Evolutionary conservation across 2,329 filamentous ascomycete species (phyloP).

Genomic region (Raffaelea arxii): DNA sequence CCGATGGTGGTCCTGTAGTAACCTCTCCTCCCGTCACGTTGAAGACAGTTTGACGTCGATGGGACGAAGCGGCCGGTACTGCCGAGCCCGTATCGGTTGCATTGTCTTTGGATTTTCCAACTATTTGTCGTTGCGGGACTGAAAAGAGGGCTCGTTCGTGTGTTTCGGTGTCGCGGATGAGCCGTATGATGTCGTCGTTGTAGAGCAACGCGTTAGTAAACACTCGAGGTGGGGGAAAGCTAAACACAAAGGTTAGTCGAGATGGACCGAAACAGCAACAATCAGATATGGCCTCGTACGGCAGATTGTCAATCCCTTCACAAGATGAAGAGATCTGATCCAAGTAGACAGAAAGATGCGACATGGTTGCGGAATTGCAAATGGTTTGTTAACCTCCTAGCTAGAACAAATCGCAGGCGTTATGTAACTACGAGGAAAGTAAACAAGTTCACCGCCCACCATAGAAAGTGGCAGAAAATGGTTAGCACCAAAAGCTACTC

Average conservation of each 20-base stretch:
- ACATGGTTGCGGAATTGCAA: constrained; percentile 51
- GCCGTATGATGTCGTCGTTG: constrained; percentile 80
- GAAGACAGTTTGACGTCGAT: constrained; percentile 54
- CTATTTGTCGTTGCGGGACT: constrained; percentile 69
- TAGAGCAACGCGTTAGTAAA: constrained; percentile 90
- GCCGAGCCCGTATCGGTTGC: constrained; percentile 33
- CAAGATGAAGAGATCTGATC: constrained; percentile 72
- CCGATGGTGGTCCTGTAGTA: constrained; percentile 43
- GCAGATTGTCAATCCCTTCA: constrained; percentile 63
- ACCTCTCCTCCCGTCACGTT: constrained; percentile 55
- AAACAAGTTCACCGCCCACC: too few relatives aligned
- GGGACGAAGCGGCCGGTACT: constrained; percentile 27
- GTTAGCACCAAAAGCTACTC: too few relatives aligned
- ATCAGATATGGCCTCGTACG: constrained; percentile 37
- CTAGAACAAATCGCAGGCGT: too few relatives aligned
- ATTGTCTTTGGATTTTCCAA: too few relatives aligned
- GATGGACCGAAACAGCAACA: background rate
- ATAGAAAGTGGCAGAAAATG: too few relatives aligned
- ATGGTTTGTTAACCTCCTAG: too few relatives aligned
- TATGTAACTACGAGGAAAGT: too few relatives aligned
- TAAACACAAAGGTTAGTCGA: constrained; percentile 22
- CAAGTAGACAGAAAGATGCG: constrained; percentile 58
- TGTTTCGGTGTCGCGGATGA: constrained; percentile 90
- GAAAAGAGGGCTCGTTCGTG: constrained; percentile 95
- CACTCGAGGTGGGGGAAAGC: constrained; percentile 83